Evolutionary conservation across 768 basidiomycete genomes (phyloP).

Genomic region (Hygrocybe punicea): DNA sequence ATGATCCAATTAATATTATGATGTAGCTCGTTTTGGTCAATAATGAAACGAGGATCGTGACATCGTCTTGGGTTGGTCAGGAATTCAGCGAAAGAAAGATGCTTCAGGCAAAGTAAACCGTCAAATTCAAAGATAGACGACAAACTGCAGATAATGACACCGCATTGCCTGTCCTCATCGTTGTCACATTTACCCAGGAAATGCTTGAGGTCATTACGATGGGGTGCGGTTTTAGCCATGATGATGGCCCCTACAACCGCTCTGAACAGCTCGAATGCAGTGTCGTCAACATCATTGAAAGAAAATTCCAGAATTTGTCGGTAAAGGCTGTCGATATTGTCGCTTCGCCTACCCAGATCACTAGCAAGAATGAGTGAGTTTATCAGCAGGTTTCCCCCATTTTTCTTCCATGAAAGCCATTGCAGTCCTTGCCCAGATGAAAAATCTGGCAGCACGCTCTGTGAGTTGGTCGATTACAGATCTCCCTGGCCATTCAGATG

Average conservation of each 20-base stretch:
- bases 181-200: neutral
- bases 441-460: neutral
- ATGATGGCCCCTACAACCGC: neutral
- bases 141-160: constrained; percentile 1
- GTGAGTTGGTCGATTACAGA: neutral
- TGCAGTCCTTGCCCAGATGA: constrained; percentile 4
- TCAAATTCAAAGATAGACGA: neutral
- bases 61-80: constrained; percentile 7
- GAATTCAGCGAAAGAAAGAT: constrained; percentile 11
- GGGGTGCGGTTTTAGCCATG: neutral
- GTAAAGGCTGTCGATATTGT: neutral
- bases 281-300: neutral
- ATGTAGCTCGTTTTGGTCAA: too few relatives aligned
- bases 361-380: neutral
- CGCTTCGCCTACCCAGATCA: neutral
- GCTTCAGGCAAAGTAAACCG: constrained; percentile 9
- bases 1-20: constrained; percentile 32
- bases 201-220: neutral
- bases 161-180: too few relatives aligned
- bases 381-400: neutral
- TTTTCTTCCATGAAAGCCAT: neutral
- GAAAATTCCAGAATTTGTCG: neutral
- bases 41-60: constrained; percentile 5
- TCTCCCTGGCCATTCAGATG: constrained; percentile 17
- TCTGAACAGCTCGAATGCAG: too few relatives aligned